A percentile compares a stretch with the other conserved stretches of the same genome.
These are phyloP conservation scores for Chaetomium sp. DNA, from an alignment of 2,329 filamentous ascomycete genomes.

Conservation along the genomic window DNA sequence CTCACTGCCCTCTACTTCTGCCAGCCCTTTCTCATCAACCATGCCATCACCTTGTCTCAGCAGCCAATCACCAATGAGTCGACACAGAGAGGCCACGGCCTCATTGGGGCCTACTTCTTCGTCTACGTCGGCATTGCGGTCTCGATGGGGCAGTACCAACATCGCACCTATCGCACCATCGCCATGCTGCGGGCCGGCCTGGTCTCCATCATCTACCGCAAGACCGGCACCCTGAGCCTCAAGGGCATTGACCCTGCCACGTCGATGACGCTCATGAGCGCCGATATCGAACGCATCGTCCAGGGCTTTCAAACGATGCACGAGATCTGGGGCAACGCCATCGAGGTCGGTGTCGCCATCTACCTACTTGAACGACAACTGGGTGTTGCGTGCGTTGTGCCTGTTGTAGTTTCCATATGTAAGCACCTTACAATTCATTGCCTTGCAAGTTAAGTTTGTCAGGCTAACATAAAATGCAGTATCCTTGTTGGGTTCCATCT, in stretches of 20 bases:
- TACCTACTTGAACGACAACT: conserved; percentile 52
- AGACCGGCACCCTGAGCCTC: conserved; percentile 43
- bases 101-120: conserved; percentile 46
- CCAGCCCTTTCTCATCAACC: conserved; percentile 50
- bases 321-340: conserved; percentile 63
- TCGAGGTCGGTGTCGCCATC: conserved; percentile 59
- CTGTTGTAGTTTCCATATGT: conserved; percentile 47
- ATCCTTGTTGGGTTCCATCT: conserved; percentile 31
- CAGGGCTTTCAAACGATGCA: conserved; percentile 46
- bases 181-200: conserved; percentile 43
- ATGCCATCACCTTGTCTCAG: conserved; percentile 40
- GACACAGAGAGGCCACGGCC: conserved; percentile 40
- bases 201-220: conserved; percentile 52
- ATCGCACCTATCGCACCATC: conserved; percentile 43
- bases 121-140: conserved; percentile 48
- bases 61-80: conserved; percentile 35
- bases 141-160: conserved; percentile 40
- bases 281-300: conserved; percentile 49
- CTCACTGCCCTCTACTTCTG: conserved; percentile 47
- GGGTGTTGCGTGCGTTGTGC: conserved; percentile 51
- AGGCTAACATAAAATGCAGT: conserved; percentile 21
- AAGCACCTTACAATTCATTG: neutral
- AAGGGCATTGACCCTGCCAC: conserved; percentile 44
- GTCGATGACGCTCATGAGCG: conserved; percentile 51
- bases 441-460: neutral